Evolutionary conservation across 2,329 filamentous ascomycete species (phyloP).

Genomic region (Arthrocladium fulminans): DNA sequence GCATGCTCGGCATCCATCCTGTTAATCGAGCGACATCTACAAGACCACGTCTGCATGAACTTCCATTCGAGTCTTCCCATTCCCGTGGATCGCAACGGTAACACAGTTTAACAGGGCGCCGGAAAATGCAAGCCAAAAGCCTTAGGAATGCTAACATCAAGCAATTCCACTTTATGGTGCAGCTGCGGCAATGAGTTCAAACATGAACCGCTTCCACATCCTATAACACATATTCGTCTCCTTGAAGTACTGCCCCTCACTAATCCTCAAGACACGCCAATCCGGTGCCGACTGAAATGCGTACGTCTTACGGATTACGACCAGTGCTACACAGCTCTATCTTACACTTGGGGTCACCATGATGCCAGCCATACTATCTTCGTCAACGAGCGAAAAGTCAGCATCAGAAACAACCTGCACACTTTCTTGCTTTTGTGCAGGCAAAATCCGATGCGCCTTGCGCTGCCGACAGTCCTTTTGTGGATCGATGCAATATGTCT

Average conservation of each 20-base stretch:
- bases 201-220: conserved; percentile 5
- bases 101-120: neutral
- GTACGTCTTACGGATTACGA: conserved; percentile 7
- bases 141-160: conserved; percentile 2
- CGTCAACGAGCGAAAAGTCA: conserved; percentile 1
- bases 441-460: conserved; percentile 1
- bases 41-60: neutral
- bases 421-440: neutral
- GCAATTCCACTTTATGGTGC: neutral
- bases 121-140: neutral
- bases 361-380: neutral
- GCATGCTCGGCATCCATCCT: no score
- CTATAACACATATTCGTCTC: conserved; percentile 7
- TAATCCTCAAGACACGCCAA: neutral
- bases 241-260: conserved; percentile 3
- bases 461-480: conserved; percentile 9
- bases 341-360: conserved; percentile 6
- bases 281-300: conserved; percentile 3
- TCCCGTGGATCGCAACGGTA: neutral
- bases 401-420: neutral
- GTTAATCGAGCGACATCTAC: neutral
- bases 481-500: conserved; percentile 24
- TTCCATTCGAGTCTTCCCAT: neutral
- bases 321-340: conserved; percentile 6
- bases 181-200: neutral